Percentiles rank a stretch among this genome's conserved stretches.
Conservation (phyloP, 2,329 filamentous ascomycete genomes). For the Shiraia bambusicola region DNA sequence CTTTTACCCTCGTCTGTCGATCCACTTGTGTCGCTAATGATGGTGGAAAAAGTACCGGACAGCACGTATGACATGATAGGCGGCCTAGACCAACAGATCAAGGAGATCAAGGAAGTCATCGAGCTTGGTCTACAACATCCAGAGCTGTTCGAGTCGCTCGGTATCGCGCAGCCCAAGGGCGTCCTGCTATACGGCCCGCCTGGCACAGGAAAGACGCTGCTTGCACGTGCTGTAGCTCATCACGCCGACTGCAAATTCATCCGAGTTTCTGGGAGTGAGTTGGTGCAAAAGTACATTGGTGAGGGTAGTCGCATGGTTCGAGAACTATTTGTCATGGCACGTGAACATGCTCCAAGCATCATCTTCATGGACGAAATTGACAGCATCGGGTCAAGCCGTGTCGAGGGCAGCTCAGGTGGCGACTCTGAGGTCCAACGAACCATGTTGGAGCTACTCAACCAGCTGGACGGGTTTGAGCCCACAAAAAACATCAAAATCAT, state of each 20-base stretch:
- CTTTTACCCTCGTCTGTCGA: conserved; percentile 98
- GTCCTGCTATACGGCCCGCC: conserved; percentile 95
- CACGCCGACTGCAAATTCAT: conserved; percentile 99
- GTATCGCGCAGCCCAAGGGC: conserved; percentile 97
- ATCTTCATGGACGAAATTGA: conserved; percentile 99
- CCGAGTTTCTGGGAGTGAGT: conserved; percentile 88
- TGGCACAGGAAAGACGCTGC: conserved; percentile 93
- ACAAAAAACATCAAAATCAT: conserved; percentile 99
- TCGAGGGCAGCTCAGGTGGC: conserved; percentile 91
- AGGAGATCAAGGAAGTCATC: conserved; percentile 99
- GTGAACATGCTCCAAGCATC: conserved; percentile 96
- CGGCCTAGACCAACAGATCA: conserved; percentile 97
- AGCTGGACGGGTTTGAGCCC: conserved; percentile 97
- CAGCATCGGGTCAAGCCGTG: conserved; percentile 94
- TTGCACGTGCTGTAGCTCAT: conserved; percentile 93
- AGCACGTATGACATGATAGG: conserved; percentile 99
- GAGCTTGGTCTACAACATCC: conserved; percentile 98
- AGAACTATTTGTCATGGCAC: conserved; percentile 98
- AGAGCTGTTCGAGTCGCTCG: conserved; percentile 97
- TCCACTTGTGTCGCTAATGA: conserved; percentile 98
- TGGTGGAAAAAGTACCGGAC: conserved; percentile 99
- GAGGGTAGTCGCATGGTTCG: conserved; percentile 98
- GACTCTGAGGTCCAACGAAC: conserved; percentile 98
- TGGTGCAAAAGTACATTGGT: conserved; percentile 99
- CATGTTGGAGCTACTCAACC: conserved; percentile 97